A percentile compares a stretch with the other conserved stretches of the same genome.
phyloP scores from a whole-genome alignment of 208 protist genomes.

The Trypanosoma lewisi region DNA sequence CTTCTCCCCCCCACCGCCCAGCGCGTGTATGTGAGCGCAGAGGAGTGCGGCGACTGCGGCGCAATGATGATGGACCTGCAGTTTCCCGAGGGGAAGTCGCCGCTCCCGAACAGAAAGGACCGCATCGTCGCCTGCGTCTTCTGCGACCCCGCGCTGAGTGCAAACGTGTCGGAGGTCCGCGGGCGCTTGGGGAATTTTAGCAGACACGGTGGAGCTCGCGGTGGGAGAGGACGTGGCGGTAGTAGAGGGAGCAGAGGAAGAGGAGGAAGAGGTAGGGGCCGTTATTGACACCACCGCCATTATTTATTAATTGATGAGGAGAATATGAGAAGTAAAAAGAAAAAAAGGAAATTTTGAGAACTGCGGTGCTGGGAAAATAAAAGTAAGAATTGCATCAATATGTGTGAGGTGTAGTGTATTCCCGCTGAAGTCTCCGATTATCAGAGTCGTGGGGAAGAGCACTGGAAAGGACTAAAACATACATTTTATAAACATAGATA shows the following conservation, averaged over 20 bases:
- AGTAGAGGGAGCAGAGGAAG: constrained; percentile 28
- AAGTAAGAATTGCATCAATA: not conserved
- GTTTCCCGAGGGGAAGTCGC: constrained; percentile 80
- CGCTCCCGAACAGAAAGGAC: constrained; percentile 74
- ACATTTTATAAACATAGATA: not conserved
- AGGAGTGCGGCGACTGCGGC: constrained; percentile 79
- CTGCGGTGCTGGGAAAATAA: no score
- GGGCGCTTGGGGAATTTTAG: constrained; percentile 68
- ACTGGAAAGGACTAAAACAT: no score
- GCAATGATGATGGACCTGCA: constrained; percentile 71
- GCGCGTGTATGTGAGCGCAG: constrained; percentile 67
- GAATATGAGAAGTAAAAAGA: not conserved
- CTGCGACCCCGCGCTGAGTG: constrained; percentile 57
- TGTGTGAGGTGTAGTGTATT: not conserved
- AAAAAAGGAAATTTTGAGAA: not conserved
- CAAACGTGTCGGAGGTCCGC: constrained; percentile 71
- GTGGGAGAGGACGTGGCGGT: constrained; percentile 22
- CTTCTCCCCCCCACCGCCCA: constrained; percentile 78
- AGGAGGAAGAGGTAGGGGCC: constrained; percentile 24
- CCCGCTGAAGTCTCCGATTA: not conserved
- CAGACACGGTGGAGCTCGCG: constrained; percentile 27
- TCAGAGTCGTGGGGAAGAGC: not conserved
- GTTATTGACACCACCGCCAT: constrained; percentile 5
- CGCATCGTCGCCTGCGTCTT: constrained; percentile 76
- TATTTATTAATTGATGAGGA: not conserved